Evolutionary conservation across 805 yeast species (phyloP), one percentile per base, ranked within the genome.

Genomic region (Suhomyces vadensis): DNA sequence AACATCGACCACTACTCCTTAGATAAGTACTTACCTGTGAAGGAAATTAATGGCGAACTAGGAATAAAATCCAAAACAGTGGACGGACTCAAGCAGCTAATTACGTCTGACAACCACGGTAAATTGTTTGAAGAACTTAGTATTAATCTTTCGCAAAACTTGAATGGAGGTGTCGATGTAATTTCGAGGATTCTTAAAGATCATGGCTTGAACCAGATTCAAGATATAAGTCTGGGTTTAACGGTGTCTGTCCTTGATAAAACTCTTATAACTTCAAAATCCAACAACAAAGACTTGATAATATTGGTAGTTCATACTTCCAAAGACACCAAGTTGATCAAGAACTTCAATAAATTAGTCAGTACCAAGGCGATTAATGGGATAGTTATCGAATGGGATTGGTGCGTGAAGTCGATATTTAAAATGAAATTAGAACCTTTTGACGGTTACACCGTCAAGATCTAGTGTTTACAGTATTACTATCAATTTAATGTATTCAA

Each of bases 101-200:
- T 50, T 51, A 52, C 20, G 9, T 45, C 61, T 47, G 49, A 27
- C 14, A 45, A 37, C 21, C 63, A 45, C 57, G 66, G 69, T 0
- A 50, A 48, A 1, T 57, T 86, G 2, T 83, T 87, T 55, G 44
- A 59, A 3, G 77, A 71, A 0, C 50, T 75, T n/a, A 58, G 62
- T 4, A 69, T 87, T 52, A 78, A 81, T 52, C 63, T 87, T 5
- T 77, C 88, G 0, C 53, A 77, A 0, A 75, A 73, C 25, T 71
- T 84, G 20, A 78, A 79, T 11, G 91, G 89, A 26, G 87, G 89
- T 0, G 58, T 71, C 4, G 73, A 73, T 0, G 73, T 81, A 2
- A 75, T 85, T 6, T 65, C 78, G 6, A 72, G 76, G 35, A 82
- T 87, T 19, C 65, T 87, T 6, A 64, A 61, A 26, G 75, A 82